Evolutionary conservation across 2,329 filamentous ascomycete genomes (phyloP), one percentile per base, ranked within the genome.

Genomic region (Alternaria viburni): DNA sequence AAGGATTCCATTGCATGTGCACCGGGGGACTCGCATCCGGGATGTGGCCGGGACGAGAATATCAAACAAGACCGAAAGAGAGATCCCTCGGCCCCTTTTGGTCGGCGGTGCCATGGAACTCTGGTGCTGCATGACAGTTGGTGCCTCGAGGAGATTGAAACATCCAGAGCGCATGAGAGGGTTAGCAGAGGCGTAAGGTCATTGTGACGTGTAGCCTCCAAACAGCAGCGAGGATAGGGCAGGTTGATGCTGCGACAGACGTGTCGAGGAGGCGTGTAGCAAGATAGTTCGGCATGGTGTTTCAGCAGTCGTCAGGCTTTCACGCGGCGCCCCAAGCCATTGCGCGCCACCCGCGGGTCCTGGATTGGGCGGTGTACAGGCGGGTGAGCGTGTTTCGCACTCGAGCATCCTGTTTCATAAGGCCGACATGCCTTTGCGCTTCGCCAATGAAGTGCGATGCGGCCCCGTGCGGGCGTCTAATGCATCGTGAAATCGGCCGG

Each of bases 341-440:
- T 26, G 43, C 25, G 58, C 57, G 57, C 57, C 41, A 46, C 23
- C 30, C n/a, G 43, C 58, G 23, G 30, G 15, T 11, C 23, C 41
- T 23, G 60, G 36, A 71, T 66, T 70, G 61, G 66, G 54, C 57
- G 50, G 50, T 52, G 28, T n/a, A 36, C 26, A 55, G 32, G 59
- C 62, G 64, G 64, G 56, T 54, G 63, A 26, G 57, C 64, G 47
- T 69, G 72, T 75, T 75, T 76, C 69, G 71, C 23, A 32, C 47
- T 51, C 47, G 52, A 57, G 47, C 23, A 26, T 45, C 21, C 59
- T 45, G 59, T 62, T 62, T 58, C 54, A 57, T 47, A 32, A 47
- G 41, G 62, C 36, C 43, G 57, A 44, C 57, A 50, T 50, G 54
- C 61, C 55, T 54, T 6, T 62, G 54, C 28, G 19, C 25, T 59